phyloP scores from a whole-genome alignment of 768 basidiomycete species.

The Russula griseocarnosa region DNA sequence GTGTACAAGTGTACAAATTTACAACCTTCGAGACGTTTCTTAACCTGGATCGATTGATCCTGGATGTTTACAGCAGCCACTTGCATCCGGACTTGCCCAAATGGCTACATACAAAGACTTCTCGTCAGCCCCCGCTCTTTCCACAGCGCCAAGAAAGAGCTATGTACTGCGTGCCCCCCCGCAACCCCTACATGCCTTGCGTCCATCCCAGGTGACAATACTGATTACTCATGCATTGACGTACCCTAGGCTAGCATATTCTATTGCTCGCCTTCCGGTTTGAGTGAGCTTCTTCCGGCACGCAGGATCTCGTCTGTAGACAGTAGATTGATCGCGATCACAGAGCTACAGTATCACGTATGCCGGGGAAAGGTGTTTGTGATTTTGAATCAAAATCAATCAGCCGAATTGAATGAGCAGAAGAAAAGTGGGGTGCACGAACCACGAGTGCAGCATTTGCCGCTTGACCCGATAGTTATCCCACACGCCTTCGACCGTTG shows the following conservation, averaged over 20 bases:
- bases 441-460: slow-evolving; percentile 98
- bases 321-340: slow-evolving; percentile 91
- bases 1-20: slow-evolving; percentile 14
- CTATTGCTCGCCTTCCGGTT: slow-evolving; percentile 68
- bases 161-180: neutral
- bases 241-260: neutral
- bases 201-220: neutral
- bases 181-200: slow-evolving; percentile 6
- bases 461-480: slow-evolving; percentile 99
- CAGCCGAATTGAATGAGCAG: slow-evolving; percentile 28
- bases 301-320: slow-evolving; percentile 95
- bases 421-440: slow-evolving; percentile 32
- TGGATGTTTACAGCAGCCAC: neutral
- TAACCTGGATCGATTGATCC: slow-evolving; percentile 5
- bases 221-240: slow-evolving; percentile 3
- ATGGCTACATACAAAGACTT: slow-evolving; percentile 12
- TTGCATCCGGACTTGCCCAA: slow-evolving; percentile 20
- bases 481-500: slow-evolving; percentile 94
- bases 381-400: slow-evolving; percentile 16
- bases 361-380: slow-evolving; percentile 13
- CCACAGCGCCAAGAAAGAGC: slow-evolving; percentile 5
- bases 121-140: neutral
- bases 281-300: slow-evolving; percentile 82
- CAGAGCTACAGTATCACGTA: slow-evolving; percentile 51
- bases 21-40: slow-evolving; percentile 2